Evolutionary conservation across 208 protist species (phyloP).

Genomic region (Leishmania turanica): DNA sequence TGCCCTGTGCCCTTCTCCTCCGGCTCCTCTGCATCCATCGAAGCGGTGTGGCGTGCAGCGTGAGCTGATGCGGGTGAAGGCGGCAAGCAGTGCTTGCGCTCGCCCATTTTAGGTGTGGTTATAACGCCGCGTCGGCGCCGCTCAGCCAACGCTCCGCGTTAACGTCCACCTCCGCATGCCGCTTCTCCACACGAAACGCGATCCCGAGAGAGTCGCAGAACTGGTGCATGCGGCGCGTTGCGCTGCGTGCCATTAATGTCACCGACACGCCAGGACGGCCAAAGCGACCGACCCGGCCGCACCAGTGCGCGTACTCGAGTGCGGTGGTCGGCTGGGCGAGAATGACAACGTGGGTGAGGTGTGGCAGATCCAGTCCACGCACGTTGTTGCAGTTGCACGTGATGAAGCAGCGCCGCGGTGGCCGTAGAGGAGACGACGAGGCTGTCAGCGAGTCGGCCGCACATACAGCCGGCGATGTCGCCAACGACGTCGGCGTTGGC

Average conservation of each 20-base stretch:
- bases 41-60: background rate
- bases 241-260: constrained; percentile 60
- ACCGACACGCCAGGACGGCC: constrained; percentile 58
- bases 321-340: constrained; percentile 54
- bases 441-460: background rate
- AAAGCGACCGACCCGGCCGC: constrained; percentile 84
- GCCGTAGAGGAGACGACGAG: background rate
- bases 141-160: constrained; percentile 47
- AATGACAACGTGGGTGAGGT: constrained; percentile 81
- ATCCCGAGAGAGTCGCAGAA: constrained; percentile 76
- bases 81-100: background rate
- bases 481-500: background rate
- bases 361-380: constrained; percentile 71
- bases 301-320: constrained; percentile 88
- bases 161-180: constrained; percentile 56
- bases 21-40: background rate
- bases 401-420: constrained; percentile 38
- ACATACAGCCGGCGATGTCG: background rate
- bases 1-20: background rate
- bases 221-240: constrained; percentile 49
- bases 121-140: background rate
- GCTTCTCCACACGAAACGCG: constrained; percentile 53
- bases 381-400: constrained; percentile 51
- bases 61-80: background rate
- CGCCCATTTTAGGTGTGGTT: background rate